Base-by-base conservation (phyloP, 1,139 yeast genomes). In the Geotrichum klebahnii region DNA sequence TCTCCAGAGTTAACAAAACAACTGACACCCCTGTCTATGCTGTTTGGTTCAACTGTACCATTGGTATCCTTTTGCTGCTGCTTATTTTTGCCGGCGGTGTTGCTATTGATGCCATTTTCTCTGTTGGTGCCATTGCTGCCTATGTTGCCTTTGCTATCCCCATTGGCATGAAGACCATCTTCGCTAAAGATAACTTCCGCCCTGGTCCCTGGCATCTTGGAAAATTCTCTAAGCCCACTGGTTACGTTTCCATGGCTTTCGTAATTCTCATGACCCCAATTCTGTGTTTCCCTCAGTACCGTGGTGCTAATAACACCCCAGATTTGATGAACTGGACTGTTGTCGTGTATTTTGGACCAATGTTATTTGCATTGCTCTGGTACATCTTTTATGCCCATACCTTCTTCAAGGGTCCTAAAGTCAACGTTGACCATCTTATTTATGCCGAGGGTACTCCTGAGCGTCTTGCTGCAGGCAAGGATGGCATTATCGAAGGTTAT, bases 181-280 rank as follows among this genome's bases (percentile, higher is more conserved):
- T 74, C 58, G 76, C 83, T 9, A 68, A 77, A 51, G 68, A 76
- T 19, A 69, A 73, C 2, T 83, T 82, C 68, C 69, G 71, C 53
- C 78, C 79, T 12, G 92, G 90, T 1, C 90, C 90, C 1, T 82
- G 86, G 82, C 71, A 78, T 61, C 70, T 84, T 51, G 92, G 92
- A 33, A 67, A 60, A 47, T 61, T 53, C 48, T 78, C 86, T 1
- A 63, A 69, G 16, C 76, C 78, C 12, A 72, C 77, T 26, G 67
- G 64, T 32, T 53, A 56, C 51, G 53, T 53, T 19, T 59, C 62
- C 2, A 60, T 54, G 47, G 65, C 58, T 4, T 69, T 65, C 62
- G 87, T 82, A 2, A 52, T 69, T 0, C 68, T 81, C 31, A 82
- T 83, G 86, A 74, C 79, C 50, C 87, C 87, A 34, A 76, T 82